Evolutionary conservation across 1,139 yeast species (phyloP).

Genomic region (Yamadazyma epiphylla): DNA sequence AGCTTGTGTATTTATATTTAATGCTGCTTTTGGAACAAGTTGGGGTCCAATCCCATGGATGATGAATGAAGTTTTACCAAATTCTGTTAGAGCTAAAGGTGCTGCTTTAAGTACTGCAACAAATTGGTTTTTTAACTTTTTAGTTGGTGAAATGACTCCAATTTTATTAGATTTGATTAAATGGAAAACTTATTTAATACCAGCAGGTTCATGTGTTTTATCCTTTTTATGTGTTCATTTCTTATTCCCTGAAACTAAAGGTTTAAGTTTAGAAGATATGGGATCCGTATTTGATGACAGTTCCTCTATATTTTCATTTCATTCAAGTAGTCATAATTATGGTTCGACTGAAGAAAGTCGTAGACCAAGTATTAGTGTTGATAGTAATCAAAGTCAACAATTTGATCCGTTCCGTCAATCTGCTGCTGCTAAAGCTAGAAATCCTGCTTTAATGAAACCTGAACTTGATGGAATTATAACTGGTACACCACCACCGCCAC

Average conservation of each 20-base stretch:
- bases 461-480: conserved; percentile 32
- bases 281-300: conserved; percentile 49
- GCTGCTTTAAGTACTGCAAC: conserved; percentile 90
- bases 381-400: conserved; percentile 10
- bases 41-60: conserved; percentile 98
- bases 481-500: conserved; percentile 14
- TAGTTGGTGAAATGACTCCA: conserved; percentile 91
- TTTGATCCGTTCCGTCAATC: conserved; percentile 24
- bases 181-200: conserved; percentile 81
- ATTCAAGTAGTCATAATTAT: conserved; percentile 23
- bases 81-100: conserved; percentile 85
- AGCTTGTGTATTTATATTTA: conserved; percentile 68
- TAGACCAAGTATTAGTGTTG: conserved; percentile 18
- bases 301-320: conserved; percentile 43
- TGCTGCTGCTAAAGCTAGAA: conserved; percentile 39
- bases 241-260: conserved; percentile 54
- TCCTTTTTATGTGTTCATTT: conserved; percentile 56
- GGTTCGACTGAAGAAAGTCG: conserved; percentile 20
- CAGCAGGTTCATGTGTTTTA: conserved; percentile 69
- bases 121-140: conserved; percentile 91
- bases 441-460: conserved; percentile 30
- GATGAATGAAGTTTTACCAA: conserved; percentile 85
- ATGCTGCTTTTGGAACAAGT: conserved; percentile 81
- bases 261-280: conserved; percentile 52
- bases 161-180: conserved; percentile 69